A percentile compares a stretch with the other conserved stretches of the same genome.
Evolutionary conservation across 192 early-diverging fungal genomes (phyloP).

Genomic region (Linnemannia elongata): DNA sequence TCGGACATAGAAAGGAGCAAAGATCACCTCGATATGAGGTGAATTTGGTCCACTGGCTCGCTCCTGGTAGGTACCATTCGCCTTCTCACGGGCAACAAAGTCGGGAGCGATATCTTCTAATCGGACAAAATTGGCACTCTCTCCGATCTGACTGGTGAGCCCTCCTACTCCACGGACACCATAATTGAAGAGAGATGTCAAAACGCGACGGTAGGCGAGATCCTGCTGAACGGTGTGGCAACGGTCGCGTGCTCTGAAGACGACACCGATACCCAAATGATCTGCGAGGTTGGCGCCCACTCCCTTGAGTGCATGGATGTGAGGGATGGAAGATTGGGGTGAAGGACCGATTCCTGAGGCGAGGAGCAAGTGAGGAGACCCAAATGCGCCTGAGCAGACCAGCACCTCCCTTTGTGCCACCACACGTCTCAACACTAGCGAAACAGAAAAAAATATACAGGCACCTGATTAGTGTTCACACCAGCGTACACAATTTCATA

Average conservation of each 20-base stretch:
- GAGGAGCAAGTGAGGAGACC: conserved; percentile 54
- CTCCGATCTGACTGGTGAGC: conserved; percentile 20
- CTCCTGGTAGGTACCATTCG: conserved; percentile 48
- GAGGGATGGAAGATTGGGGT: conserved; percentile 38
- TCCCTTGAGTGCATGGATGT: conserved; percentile 51
- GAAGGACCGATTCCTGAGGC: conserved; percentile 59
- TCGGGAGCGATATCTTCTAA: conserved; percentile 47
- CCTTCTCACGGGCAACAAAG: conserved; percentile 53
- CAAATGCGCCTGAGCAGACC: conserved; percentile 58
- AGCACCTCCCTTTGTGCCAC: conserved; percentile 54
- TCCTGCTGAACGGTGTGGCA: background rate
- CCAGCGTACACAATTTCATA: background rate
- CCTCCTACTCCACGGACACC: conserved; percentile 24
- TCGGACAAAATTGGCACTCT: conserved; percentile 33
- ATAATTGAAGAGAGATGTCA: conserved; percentile 27
- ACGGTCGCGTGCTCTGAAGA: conserved; percentile 9
- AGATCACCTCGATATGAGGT: conserved; percentile 43
- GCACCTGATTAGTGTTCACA: background rate
- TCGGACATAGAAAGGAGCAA: conserved; percentile 6
- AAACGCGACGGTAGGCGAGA: background rate
- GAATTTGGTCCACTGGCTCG: conserved; percentile 32
- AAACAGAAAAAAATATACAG: background rate
- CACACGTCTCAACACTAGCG: conserved; percentile 24
- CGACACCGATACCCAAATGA: conserved; percentile 46
- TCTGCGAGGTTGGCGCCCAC: conserved; percentile 58